Percentiles rank a stretch among this genome's conserved stretches.
Evolutionary conservation across 164 flowering plant genomes (phyloP).

Genomic region (Brasenia schreberi): DNA sequence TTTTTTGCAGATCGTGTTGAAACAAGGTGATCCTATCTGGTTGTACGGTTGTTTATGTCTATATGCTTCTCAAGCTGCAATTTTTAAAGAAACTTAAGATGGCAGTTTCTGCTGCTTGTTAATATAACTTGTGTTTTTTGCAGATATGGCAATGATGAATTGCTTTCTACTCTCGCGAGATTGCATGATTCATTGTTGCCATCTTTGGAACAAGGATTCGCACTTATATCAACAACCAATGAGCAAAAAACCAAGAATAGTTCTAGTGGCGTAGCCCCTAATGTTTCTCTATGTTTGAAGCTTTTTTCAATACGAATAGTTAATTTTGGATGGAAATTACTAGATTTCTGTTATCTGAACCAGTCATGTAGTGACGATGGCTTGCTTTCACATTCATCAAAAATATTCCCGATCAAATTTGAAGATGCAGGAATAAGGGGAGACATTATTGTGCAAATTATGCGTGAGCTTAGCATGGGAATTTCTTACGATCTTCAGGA

Average conservation of each 20-base stretch:
- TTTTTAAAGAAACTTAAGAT: too few relatives aligned
- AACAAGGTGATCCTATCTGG: slow-evolving; percentile 29
- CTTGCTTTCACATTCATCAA: slow-evolving; percentile 33
- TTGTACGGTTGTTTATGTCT: too few relatives aligned
- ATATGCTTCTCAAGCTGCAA: too few relatives aligned
- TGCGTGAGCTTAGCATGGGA: slow-evolving; percentile 50
- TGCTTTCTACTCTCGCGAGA: slow-evolving; percentile 50
- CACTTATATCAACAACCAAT: slow-evolving; percentile 17
- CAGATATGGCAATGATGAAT: slow-evolving; percentile 76
- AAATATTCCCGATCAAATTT: slow-evolving; percentile 82
- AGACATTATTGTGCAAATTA: slow-evolving; percentile 68
- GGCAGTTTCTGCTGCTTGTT: not conserved
- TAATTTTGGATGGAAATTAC: slow-evolving; percentile 66
- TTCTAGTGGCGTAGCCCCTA: slow-evolving; percentile 17
- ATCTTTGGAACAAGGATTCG: slow-evolving; percentile 51
- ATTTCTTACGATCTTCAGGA: slow-evolving; percentile 16
- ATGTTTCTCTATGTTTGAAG: slow-evolving; percentile 42
- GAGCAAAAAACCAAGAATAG: slow-evolving; percentile 16
- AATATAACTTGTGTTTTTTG: slow-evolving; percentile 1
- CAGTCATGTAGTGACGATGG: slow-evolving; percentile 30
- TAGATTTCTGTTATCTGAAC: slow-evolving; percentile 64
- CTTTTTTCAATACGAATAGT: slow-evolving; percentile 57
- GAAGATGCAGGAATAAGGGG: slow-evolving; percentile 87
- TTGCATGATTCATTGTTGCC: slow-evolving; percentile 83
- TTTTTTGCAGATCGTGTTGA: slow-evolving; percentile 59